Base-by-base conservation (phyloP, 1,284 basidiomycete genomes). In the Porodaedalea pini region DNA sequence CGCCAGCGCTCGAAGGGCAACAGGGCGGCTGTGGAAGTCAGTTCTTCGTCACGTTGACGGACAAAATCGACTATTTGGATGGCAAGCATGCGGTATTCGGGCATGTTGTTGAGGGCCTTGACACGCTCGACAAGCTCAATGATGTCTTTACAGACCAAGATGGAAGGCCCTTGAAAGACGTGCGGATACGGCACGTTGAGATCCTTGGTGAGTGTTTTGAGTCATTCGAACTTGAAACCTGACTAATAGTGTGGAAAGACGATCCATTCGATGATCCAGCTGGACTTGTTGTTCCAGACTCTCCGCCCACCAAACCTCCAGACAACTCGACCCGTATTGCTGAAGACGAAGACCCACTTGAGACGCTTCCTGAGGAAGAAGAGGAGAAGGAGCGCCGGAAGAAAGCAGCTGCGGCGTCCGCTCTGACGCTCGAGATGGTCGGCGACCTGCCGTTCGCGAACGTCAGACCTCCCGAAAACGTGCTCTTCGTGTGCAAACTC, bases 361-460 rank as follows among this genome's bases (percentile, higher is more conserved):
- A 82, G 10, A 85, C 85, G 5, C 75, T 90, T 41, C 85, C 89
- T 0, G 90, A 92, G 62, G 91, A 94, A 61, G 88, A 92, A 60
- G 85, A 86, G 41, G 96, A 96, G 65, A 80, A 80, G 15, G 75
- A 83, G 48, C 83, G 90, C 10, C 85, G 94, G 10, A 82, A 86
- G 69, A 88, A 89, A 58, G 94, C 94, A 0, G 95, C 96, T 0
- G 84, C 85, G 1, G 94, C 95, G 0, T 94, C 94, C 39, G 97
- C 96, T 0, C 76, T 99, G 34, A 99, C 97, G 1, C 83, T 99
- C 50, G 97, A 99, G 71, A 99, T 99, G 94, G 96, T 99, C 59
- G 96, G 96, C 48, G 97, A 99, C 71, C 77, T 99, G 54, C 97
- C 97, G 0, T 98, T 99, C 68, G 97, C 96, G 17, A 96, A 98